Evolutionary conservation across 1,139 yeast species (phyloP).

Genomic region (Waltiozyma solani): DNA sequence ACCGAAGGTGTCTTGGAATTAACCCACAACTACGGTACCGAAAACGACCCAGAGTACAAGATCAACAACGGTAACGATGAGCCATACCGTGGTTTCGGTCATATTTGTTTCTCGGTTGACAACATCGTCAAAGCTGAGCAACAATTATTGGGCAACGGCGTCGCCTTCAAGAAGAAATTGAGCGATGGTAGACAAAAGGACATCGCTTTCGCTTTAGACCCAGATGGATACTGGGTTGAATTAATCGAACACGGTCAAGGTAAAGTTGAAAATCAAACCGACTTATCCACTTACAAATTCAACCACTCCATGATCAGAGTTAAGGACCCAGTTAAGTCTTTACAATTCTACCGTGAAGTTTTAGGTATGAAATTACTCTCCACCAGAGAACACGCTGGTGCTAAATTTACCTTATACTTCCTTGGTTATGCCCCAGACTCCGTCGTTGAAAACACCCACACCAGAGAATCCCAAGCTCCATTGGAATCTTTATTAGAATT

Average conservation of each 20-base stretch:
- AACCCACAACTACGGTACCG: constrained; percentile 73
- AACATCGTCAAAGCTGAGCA: constrained; percentile 58
- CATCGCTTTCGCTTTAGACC: constrained; percentile 91
- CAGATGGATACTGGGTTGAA: constrained; percentile 97
- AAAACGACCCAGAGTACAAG: constrained; percentile 44
- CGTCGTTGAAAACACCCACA: constrained; percentile 25
- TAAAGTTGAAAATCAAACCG: constrained; percentile 30
- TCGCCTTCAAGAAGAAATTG: constrained; percentile 70
- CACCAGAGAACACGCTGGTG: constrained; percentile 45
- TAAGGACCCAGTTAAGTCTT: constrained; percentile 68
- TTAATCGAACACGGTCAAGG: constrained; percentile 52
- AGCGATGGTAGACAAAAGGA: constrained; percentile 86
- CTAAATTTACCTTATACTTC: constrained; percentile 80
- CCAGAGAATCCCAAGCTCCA: constrained; percentile 24
- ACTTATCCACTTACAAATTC: constrained; percentile 42
- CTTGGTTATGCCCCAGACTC: constrained; percentile 51
- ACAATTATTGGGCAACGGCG: constrained; percentile 48
- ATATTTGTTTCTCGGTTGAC: constrained; percentile 80
- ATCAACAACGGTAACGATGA: constrained; percentile 76
- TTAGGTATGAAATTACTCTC: constrained; percentile 72
- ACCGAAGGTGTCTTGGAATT: constrained; percentile 78
- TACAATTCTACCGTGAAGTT: constrained; percentile 66
- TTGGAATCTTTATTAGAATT: constrained; percentile 73
- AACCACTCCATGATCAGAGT: constrained; percentile 93
- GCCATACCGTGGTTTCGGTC: constrained; percentile 90